Conservation (phyloP, 176 grass and related monocot genomes). For the Oryza brachyantha region DNA sequence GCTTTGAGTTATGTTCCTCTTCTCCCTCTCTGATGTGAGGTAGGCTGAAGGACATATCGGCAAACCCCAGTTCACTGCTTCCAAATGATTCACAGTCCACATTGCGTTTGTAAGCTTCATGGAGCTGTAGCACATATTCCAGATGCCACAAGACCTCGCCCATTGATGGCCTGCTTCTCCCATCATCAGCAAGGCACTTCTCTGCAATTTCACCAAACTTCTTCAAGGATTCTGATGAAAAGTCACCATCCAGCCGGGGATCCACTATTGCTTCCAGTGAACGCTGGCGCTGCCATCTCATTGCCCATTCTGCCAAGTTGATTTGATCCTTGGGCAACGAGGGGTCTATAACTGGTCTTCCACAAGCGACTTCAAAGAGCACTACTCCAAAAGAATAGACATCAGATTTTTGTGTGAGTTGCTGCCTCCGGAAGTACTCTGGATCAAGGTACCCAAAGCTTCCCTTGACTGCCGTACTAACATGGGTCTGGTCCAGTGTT, state of each 20-base stretch:
- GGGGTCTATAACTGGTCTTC: slow-evolving; percentile 87
- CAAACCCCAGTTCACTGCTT: slow-evolving; percentile 72
- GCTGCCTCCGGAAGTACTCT: slow-evolving; percentile 88
- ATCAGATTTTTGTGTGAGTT: slow-evolving; percentile 92
- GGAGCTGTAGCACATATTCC: slow-evolving; percentile 83
- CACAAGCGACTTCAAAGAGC: slow-evolving; percentile 87
- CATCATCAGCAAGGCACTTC: slow-evolving; percentile 93
- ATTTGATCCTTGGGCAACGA: slow-evolving; percentile 85
- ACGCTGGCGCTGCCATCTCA: slow-evolving; percentile 93
- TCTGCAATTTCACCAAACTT: slow-evolving; percentile 93
- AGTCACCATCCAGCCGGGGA: slow-evolving; percentile 62
- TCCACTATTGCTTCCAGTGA: slow-evolving; percentile 72
- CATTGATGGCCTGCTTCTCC: slow-evolving; percentile 73
- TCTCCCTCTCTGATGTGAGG: slow-evolving; percentile 66
- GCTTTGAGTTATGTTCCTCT: slow-evolving; percentile 47
- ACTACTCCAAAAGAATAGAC: slow-evolving; percentile 97
- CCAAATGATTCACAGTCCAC: slow-evolving; percentile 75
- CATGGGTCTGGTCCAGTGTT: slow-evolving; percentile 91
- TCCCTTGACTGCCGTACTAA: slow-evolving; percentile 90
- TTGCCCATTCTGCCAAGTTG: slow-evolving; percentile 93
- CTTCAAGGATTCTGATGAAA: slow-evolving; percentile 81
- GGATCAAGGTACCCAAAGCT: slow-evolving; percentile 99
- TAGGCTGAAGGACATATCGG: slow-evolving; percentile 65
- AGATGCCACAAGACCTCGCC: slow-evolving; percentile 96
- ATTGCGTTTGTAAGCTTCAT: slow-evolving; percentile 76